Base-by-base conservation (phyloP, 1,139 yeast species). In the Scheffersomyces parashehatae region DNA sequence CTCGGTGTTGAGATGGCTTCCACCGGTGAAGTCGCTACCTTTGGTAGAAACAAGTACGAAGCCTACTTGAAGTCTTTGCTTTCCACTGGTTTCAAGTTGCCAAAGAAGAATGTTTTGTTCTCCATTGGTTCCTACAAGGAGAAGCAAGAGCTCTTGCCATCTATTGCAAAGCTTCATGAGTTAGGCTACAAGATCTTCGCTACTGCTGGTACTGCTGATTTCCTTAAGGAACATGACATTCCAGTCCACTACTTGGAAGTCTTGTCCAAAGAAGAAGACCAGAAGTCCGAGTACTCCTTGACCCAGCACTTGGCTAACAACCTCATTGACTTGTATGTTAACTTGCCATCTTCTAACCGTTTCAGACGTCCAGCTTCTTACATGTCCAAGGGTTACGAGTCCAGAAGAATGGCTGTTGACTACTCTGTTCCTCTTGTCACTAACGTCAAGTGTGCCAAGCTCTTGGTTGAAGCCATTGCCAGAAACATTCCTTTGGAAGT, bases 401-500 rank as follows among this genome's bases (percentile, higher is more conserved):
- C 98, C 43, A 95, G 99, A 79, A 95, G 99, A 78, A 88, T 95
- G 98, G 99, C 99, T 55, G 98, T 95, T 54, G 99, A 95, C 70
- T 95, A 88, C 66, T 91, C 97, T 42, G 88, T 95, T 64, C 99
- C 99, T 42, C 79, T 95, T 67, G 97, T 95, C 41, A 93, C 99
- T 54, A 95, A 95, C 64, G 99, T 93, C 56, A 95, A 95, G 74
- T 85, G 93, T 75, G 99, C 99, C 52, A 95, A 95, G 73, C 77
- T 95, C 56, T 79, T 95, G 69, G 85, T 93, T 55, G 98, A 93
- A 72, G 99, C 99, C 13, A 71, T 95, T 56, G 79, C 96, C 16
- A 79, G 96, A 73, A 72, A 76, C 57, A 75, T 83, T 53, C 55
- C 79, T 13, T 73, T 90, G 58, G 88, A 85, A 29, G 90, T 88